Conservation (phyloP, 208 protist genomes). For the Trypanosoma avium region DNA sequence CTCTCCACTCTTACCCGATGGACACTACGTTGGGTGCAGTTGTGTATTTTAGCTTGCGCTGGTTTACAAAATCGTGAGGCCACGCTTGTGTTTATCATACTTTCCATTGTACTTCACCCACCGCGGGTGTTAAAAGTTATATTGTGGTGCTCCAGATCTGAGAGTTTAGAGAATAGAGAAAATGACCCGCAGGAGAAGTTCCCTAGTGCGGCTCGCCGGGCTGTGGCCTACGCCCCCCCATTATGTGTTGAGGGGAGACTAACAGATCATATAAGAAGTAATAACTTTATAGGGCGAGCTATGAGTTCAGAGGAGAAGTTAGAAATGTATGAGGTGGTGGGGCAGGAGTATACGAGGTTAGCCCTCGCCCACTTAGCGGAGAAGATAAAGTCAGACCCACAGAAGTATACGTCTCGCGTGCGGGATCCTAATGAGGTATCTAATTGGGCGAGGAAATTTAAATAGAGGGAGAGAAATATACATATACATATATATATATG, state of each 20-base stretch:
- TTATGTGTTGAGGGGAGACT: conserved; percentile 34
- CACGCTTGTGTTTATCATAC: conserved; percentile 20
- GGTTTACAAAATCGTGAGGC: conserved; percentile 47
- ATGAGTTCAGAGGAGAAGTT: conserved; percentile 24
- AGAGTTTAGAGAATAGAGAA: conserved; percentile 15
- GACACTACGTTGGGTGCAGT: conserved; percentile 24
- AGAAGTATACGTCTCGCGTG: conserved; percentile 47
- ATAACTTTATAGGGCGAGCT: too few relatives aligned
- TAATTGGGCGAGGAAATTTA: conserved; percentile 40
- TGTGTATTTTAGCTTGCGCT: conserved; percentile 6
- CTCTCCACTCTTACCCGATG: conserved; percentile 31
- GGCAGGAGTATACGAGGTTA: conserved; percentile 44
- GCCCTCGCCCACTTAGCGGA: conserved; percentile 58
- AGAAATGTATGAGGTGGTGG: conserved; percentile 49
- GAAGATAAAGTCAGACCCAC: conserved; percentile 42
- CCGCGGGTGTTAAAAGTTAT: conserved; percentile 13
- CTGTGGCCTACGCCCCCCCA: conserved; percentile 25
- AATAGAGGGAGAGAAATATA: conserved; percentile 3
- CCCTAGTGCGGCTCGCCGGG: conserved; percentile 21
- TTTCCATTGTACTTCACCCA: conserved; percentile 10
- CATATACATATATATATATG: conserved; percentile 4
- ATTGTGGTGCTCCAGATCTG: conserved; percentile 21
- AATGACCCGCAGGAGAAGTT: conserved; percentile 35
- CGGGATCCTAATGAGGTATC: conserved; percentile 49
- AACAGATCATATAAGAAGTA: too few relatives aligned